Conservation (phyloP, 2,329 filamentous ascomycete genomes). For the Epicoccum nigrum region DNA sequence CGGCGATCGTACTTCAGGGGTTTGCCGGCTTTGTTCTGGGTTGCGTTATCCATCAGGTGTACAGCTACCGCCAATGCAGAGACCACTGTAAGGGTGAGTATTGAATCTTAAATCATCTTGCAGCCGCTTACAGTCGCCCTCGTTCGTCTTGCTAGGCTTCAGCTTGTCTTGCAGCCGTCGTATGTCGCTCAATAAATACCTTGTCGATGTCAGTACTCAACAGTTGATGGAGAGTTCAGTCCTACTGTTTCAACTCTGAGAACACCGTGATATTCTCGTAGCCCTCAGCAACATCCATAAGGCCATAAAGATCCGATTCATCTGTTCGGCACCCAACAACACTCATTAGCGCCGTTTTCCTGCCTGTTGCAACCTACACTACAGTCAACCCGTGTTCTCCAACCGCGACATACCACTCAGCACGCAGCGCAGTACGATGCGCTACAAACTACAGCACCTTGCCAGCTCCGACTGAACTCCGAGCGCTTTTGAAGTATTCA, state of each 20-base stretch:
- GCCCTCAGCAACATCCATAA: constrained; percentile 68
- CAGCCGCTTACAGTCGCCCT: constrained; percentile 69
- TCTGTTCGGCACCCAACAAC: constrained; percentile 85
- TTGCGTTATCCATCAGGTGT: constrained; percentile 88
- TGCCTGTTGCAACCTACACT: constrained; percentile 63
- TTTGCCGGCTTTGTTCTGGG: constrained; percentile 67
- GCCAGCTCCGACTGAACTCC: too few relatives aligned
- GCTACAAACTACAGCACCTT: too few relatives aligned
- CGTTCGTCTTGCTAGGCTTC: constrained; percentile 68
- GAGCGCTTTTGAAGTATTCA: too few relatives aligned
- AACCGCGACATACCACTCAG: neutral
- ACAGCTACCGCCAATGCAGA: constrained; percentile 87
- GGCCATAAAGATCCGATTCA: constrained; percentile 44
- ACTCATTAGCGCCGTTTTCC: constrained; percentile 77
- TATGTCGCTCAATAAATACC: constrained; percentile 71
- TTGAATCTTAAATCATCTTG: too few relatives aligned
- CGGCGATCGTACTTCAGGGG: constrained; percentile 45
- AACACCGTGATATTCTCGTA: constrained; percentile 85
- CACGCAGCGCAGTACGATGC: neutral
- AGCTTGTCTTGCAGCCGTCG: constrained; percentile 68
- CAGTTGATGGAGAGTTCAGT: too few relatives aligned
- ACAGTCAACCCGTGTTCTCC: constrained; percentile 9
- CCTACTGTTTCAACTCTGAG: constrained; percentile 65
- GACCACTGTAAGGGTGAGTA: constrained; percentile 58
- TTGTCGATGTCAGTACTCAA: constrained; percentile 36